phyloP scores from a whole-genome alignment of 805 yeast species.

The Wickerhamomyces rabaulensis region DNA sequence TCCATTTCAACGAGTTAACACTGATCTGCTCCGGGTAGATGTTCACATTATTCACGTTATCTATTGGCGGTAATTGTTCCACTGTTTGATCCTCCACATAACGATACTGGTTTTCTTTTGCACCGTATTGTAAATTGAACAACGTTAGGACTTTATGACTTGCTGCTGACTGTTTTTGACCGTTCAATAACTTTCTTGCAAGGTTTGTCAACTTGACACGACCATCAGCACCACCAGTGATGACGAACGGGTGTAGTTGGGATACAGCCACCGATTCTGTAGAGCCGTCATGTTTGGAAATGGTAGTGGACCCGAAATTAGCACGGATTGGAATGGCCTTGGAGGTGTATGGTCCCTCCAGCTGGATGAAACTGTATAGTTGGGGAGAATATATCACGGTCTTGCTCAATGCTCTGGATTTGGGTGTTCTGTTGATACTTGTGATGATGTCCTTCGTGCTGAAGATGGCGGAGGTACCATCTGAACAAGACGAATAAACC shows the following conservation, averaged over 20 bases:
- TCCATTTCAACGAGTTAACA: constrained; percentile 54
- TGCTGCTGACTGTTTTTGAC: constrained; percentile 25
- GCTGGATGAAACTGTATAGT: constrained; percentile 31
- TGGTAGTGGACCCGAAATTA: constrained; percentile 25
- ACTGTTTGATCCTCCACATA: constrained; percentile 36
- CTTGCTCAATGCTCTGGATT: constrained; percentile 28
- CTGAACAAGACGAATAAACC: constrained; percentile 34
- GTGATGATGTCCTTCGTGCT: constrained; percentile 28
- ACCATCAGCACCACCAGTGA: constrained; percentile 50
- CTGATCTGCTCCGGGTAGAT: constrained; percentile 46
- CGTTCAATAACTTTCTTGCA: constrained; percentile 31
- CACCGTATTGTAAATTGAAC: constrained; percentile 37
- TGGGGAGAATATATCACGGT: constrained; percentile 27
- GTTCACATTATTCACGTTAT: constrained; percentile 20
- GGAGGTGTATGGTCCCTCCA: constrained; percentile 37
- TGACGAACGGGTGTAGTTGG: constrained; percentile 38
- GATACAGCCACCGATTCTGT: constrained; percentile 37
- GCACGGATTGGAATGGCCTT: constrained; percentile 34
- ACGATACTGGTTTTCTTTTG: constrained; percentile 32
- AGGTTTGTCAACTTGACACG: constrained; percentile 35
- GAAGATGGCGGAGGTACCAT: constrained; percentile 35
- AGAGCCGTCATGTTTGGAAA: constrained; percentile 37
- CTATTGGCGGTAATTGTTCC: constrained; percentile 24
- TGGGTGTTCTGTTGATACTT: constrained; percentile 25
- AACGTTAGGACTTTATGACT: constrained; percentile 28